Evolutionary conservation across 2,329 filamentous ascomycete genomes (phyloP).

Genomic region (Talaromyces sp.): DNA sequence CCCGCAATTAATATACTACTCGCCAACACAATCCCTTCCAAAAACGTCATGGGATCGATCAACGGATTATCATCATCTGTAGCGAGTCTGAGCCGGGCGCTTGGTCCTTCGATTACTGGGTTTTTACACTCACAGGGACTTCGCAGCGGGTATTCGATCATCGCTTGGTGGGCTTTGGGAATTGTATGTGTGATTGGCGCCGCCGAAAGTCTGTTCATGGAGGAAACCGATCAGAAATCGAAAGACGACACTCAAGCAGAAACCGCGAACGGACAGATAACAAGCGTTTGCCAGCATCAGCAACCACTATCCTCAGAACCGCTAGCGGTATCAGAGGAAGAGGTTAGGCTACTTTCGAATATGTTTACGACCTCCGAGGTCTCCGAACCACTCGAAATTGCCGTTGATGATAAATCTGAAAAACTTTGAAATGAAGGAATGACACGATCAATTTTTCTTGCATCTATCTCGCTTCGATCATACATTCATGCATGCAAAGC

Average conservation of each 20-base stretch:
- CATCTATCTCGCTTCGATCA: neutral
- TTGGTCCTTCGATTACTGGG: constrained; percentile 84
- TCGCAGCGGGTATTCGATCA: constrained; percentile 72
- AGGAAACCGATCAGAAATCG: constrained; percentile 51
- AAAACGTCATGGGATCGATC: constrained; percentile 79
- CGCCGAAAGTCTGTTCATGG: constrained; percentile 68
- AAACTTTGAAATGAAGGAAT: neutral
- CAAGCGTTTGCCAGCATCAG: constrained; percentile 5
- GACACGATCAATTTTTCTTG: neutral
- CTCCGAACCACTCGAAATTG: neutral
- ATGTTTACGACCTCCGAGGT: neutral
- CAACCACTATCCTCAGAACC: neutral
- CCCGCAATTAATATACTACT: constrained; percentile 85
- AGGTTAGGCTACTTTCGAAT: constrained; percentile 8
- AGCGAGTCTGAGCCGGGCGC: constrained; percentile 79
- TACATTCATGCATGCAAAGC: neutral
- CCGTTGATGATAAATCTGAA: neutral
- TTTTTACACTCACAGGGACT: constrained; percentile 77
- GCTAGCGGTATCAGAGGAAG: constrained; percentile 1
- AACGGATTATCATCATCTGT: constrained; percentile 90
- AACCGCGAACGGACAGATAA: constrained; percentile 26
- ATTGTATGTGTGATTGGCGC: constrained; percentile 70
- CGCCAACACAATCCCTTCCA: constrained; percentile 79
- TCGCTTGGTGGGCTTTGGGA: constrained; percentile 90
- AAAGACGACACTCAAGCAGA: constrained; percentile 33